Base-by-base conservation (phyloP, 345 rosid genomes). In the Moricandia arvensis region DNA sequence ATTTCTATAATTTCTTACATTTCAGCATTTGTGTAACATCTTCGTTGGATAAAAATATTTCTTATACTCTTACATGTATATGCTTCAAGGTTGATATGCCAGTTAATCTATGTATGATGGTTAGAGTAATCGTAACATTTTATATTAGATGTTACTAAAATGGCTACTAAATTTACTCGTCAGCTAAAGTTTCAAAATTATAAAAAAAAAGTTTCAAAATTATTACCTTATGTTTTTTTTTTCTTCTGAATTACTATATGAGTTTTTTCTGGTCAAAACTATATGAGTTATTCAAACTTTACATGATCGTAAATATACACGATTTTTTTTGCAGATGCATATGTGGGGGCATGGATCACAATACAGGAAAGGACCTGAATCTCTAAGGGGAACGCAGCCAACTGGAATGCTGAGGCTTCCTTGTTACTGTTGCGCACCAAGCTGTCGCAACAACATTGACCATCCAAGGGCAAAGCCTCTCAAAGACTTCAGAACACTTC, bases 341-440 rank as follows among this genome's bases (percentile, higher is more conserved):
- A 89, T 89, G 97, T 91, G 97, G 97, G 94, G 97, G 45, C 97
- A 91, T 79, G 97, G 97, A 78, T 91, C 94, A 16, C 90, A 91
- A 78, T 91, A 91, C 81, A 87, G 93, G 80, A 90, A 90, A 78
- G 93, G 96, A 64, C 91, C 96, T 0, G 93, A 90, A 58, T 89
- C 96, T 6, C 66, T 90, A 55, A 83, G 87, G 72, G 96, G 96
- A 81, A 84, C 82, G 7, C 93, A 89, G 30, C 91, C 96, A 74
- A 86, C 93, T 51, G 91, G 80, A 38, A 89, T 90, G 93, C 77
- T 89, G 17, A 86, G 89, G 70, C 88, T 89, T 11, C 96, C 93
- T 2, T 90, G 96, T 68, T 90, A 82, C 59, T 90, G 96, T 61
- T 90, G 90, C 68, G 81, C 82, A 60, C 79, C 75, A 2, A 91